Evolutionary conservation across 2,329 filamentous ascomycete genomes (phyloP), one percentile per base, ranked within the genome.

Genomic region (Colletotrichum sp.): DNA sequence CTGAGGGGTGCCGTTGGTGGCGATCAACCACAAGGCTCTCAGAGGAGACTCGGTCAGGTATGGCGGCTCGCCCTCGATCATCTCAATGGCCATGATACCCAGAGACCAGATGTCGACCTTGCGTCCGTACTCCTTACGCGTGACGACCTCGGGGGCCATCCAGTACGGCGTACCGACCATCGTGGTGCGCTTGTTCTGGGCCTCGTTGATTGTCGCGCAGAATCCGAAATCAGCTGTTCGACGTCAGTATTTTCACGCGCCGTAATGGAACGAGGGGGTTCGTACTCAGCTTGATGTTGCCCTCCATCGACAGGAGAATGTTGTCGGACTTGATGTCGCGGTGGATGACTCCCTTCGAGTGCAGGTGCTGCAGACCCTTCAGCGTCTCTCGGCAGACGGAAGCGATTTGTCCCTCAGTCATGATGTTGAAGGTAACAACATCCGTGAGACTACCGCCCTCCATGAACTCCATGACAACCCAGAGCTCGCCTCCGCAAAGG

Each of bases 391-490:
- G 91, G 86, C 96, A 99, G 24, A 99, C 96, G 4, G 96, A 95
- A 12, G 97, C 96, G 82, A 99, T 99, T 86, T 99, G 97, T 4
- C 95, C 95, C 85, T 99, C 97, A 9, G 94, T 96, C 97, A 99
- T 99, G 82, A 99, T 98, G 86, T 99, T 99, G 86, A 98, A 99
- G 5, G 97, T 99, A 72, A 99, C 97, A 70, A 99, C 97, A 85
- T 99, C 97, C 13, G 97, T 99, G 83, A 99, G 88, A 85, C 96
- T 98, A 78, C 97, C 97, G 75, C 97, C 97, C 85, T 99, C 96
- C 97, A 99, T 99, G 82, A 96, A 99, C 86, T 99, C 97, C 97
- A 99, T 99, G 39, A 99, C 95, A 2, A 99, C 97, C 97, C 97
- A 99, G 34, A 99, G 88, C 84, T 99, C 97, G 59, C 96, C 95